Conservation (phyloP, 2,329 filamentous ascomycete species). For the Plenodomus tracheiphilus region DNA sequence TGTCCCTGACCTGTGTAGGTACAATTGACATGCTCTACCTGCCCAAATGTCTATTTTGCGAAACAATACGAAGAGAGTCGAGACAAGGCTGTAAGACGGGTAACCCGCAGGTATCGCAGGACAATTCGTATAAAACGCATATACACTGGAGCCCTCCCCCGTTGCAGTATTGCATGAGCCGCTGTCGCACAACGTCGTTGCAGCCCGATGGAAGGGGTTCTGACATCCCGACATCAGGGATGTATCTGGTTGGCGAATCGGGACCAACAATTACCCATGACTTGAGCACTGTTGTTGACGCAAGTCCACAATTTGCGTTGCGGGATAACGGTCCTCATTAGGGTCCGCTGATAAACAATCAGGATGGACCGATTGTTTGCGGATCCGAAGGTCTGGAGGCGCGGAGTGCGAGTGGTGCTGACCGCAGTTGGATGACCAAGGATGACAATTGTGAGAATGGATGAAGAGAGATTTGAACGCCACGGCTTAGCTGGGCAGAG, state of each 20-base stretch:
- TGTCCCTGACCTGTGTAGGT: too few species aligned
- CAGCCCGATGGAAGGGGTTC: slow-evolving; percentile 1
- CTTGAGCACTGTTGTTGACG: background rate
- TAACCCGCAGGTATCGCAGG: too few species aligned
- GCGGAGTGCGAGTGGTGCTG: background rate
- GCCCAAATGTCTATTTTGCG: too few species aligned
- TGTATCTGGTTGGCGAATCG: slow-evolving; percentile 2
- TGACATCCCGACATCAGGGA: slow-evolving; percentile 4
- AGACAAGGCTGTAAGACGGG: background rate
- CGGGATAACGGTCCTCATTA: background rate
- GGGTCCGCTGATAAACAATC: background rate
- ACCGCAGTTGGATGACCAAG: background rate
- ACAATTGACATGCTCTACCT: too few species aligned
- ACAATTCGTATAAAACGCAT: background rate
- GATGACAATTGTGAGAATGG: background rate
- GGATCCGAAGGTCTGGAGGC: background rate
- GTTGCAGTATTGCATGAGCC: background rate
- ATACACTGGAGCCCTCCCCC: background rate
- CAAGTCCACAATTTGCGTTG: background rate
- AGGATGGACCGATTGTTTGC: background rate
- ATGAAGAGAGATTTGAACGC: background rate
- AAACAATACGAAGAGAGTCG: background rate
- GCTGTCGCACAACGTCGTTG: slow-evolving; percentile 12
- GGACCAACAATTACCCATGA: background rate
- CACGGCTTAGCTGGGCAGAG: too few species aligned